Evolutionary conservation across 2,329 filamentous ascomycete genomes (phyloP), one percentile per base, ranked within the genome.

Genomic region (Penicillium sp.): DNA sequence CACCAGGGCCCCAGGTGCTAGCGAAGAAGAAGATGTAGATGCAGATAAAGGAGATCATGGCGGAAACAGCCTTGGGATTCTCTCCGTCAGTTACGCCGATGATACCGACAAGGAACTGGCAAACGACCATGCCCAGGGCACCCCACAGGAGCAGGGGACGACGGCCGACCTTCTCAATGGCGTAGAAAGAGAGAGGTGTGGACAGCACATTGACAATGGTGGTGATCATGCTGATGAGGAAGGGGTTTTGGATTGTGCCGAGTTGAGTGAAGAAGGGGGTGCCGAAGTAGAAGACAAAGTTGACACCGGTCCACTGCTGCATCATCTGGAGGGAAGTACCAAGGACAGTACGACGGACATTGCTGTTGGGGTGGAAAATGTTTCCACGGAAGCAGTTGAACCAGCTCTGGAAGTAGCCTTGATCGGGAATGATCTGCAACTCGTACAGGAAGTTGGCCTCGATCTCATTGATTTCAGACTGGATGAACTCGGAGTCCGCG

Each of bases 11-110:
- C 91, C 90, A 96, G 58, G 91, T 96, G 52, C 83, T 86, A 54
- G 91, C 91, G 72, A 96, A 96, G 82, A 88, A 93, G 82, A 90
- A 91, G 80, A 96, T 92, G 82, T 91, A 94, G 78, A 96, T 86
- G 77, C 86, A 88, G 68, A 94, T 94, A 78, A 95, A 94, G 55
- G 89, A 84, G 60, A 96, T 91, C 80, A 92, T 86, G 43, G 88
- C 84, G 52, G 73, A 77, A 61, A 80, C 75, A 7, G 78, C 73
- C 2, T 62, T 46, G 39, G 57, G 52, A 63, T 75, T 73, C 17
- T 58, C 76, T 36, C 84, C 84, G 46, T 82, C 74, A 2, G 82
- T 84, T 49, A 86, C 82, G 73, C 87, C 87, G 33, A 89, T 72
- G 64, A 94, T 91, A 66, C 84, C 91, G 51, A 94, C 89, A 68